Base-by-base conservation (phyloP, 1,284 basidiomycete genomes). In the Naganishia sp. region DNA sequence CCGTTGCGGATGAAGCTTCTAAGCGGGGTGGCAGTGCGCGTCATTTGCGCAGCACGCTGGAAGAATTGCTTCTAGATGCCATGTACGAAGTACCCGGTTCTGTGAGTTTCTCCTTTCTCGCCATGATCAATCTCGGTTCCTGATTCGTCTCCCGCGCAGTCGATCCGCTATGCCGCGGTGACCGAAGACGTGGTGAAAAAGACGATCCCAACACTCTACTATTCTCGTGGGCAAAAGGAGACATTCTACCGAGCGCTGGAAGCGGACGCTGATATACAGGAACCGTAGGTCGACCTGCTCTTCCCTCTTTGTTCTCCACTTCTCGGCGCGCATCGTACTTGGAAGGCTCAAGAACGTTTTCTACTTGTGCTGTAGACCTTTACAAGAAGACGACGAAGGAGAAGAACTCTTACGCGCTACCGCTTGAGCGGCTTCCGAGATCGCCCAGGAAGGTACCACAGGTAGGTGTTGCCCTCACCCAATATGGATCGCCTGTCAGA, bases 1-100 rank as follows among this genome's bases (percentile, higher is more conserved):
- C 88, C 67, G 88, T 96, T 60, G 94, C 92, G 72, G 82, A 81
- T 49, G 87, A 87, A 71, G 92, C 93, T 0, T 81, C 85, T 13
- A 86, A 88, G 69, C 83, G 91, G 68, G 91, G 91, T 1, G 92
- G 92, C 11, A 95, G 94, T 17, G 94, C 94, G 0, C 83, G 94
- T 75, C 91, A 92, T 3, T 79, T 98, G 70, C 83, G 93, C 71
- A 88, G 91, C 1, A 90, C 96, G 60, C 87, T 97, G 87, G 94
- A 92, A 87, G 92, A 94, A 79, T 77, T 84, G 7, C 76, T 94
- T 4, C 80, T 93, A 60, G 91, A 95, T 65, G 83, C 90, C 0
- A 94, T 95, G 91, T 94, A 90, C 76, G 91, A 94, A 81, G 76
- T 80, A 6, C 82, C 81, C 0, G 79, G 88, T 85, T 73, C 92